Conservation (phyloP, 495 filamentous ascomycete species). For the Annulohypoxylon nitens region DNA sequence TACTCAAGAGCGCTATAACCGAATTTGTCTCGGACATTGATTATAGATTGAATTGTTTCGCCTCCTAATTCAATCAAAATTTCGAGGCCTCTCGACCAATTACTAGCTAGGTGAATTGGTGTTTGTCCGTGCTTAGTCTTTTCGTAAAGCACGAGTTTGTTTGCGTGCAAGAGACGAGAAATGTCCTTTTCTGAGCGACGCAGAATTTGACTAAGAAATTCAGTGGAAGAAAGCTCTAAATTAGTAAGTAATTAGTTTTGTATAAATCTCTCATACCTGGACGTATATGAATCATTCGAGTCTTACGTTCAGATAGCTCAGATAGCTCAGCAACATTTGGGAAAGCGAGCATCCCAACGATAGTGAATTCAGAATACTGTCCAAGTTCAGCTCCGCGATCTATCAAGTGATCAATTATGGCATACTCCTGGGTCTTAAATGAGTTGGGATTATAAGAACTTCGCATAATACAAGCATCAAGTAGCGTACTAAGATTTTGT, state of each 20-base stretch:
- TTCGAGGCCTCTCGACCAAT: constrained; percentile 26
- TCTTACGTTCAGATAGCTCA: constrained; percentile 15
- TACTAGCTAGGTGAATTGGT: constrained; percentile 15
- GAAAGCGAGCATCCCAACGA: not conserved
- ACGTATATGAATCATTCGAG: not conserved
- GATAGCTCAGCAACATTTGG: not conserved
- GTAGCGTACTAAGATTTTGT: not conserved
- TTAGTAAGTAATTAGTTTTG: not conserved
- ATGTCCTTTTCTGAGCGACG: constrained; percentile 5
- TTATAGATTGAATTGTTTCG: constrained; percentile 12
- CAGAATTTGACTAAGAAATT: constrained; percentile 1
- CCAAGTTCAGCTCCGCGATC: not conserved
- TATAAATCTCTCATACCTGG: too few species aligned
- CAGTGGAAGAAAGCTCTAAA: not conserved
- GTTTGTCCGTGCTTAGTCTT: not conserved
- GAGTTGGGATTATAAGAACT: too few species aligned
- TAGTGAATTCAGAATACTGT: not conserved
- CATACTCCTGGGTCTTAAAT: too few species aligned
- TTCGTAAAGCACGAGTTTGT: constrained; percentile 3
- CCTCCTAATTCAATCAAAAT: constrained; percentile 19
- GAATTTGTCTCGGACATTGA: not conserved
- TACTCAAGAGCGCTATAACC: not conserved
- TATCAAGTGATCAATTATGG: not conserved
- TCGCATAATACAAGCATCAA: too few species aligned
- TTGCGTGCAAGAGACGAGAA: not conserved